Evolutionary conservation across 169 alveolate genomes (phyloP), one percentile per base, ranked within the genome.

Genomic region (Plasmodium berghei): DNA sequence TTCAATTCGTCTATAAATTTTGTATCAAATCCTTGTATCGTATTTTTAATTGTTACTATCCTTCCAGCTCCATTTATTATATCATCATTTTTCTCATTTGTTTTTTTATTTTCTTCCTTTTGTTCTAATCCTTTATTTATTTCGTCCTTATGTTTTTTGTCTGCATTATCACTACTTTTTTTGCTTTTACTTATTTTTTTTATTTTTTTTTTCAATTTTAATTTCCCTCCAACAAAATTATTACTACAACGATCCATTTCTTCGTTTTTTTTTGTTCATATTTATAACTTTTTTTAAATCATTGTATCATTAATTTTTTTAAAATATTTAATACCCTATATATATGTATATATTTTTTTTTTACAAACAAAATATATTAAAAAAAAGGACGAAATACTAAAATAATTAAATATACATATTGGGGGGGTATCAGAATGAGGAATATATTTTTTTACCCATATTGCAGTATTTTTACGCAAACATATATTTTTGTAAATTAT

Each of bases 11-110:
- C 93, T 48, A 85, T 66, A 83, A 93, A 93, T 42, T 87, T 90
- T 10, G 96, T 93, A 45, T 88, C 95, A 63, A 93, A 87, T 88
- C 96, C 96, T 69, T 92, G 96, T 16, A 93, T 75, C 2, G 96
- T 93, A 66, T 88, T 93, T 40, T 92, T 91, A n/a, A 93, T 86
- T 12, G 95, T 87, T 9, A 92, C 94, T 86, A 93, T 72, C 56
- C 96, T 73, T 55, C 96, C 96, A 69, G 90, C 63, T 0, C 96
- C 96, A 22, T 40, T 58, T 18, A 83, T 9, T 40, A 83, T 49
- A 42, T 64, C 34, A 14, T 14, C 55, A 6, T 49, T 58, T 5
- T 42, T 28, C 0, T 46, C 40, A 1, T 5, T 16, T 10, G 46
- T 64, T 22, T 52, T 67, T 48, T 75, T 67, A 4, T 75, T 71